Evolutionary conservation across 2,329 filamentous ascomycete species (phyloP).

Genomic region (Aspergillus versicolor): DNA sequence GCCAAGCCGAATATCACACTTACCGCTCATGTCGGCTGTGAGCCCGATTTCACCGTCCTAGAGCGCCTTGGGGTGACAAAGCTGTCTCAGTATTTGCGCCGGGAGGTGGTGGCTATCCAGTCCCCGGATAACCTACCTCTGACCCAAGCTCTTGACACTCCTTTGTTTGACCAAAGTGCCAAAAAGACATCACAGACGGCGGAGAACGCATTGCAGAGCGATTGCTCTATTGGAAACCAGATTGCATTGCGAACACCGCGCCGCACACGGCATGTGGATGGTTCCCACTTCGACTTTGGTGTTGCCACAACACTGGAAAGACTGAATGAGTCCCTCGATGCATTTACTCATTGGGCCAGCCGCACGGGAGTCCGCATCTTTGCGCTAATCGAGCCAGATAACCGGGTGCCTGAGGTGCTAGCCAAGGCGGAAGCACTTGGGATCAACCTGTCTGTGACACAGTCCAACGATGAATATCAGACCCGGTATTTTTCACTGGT

Average conservation of each 20-base stretch:
- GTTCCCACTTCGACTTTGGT: slow-evolving; percentile 56
- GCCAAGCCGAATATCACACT: slow-evolving; percentile 29
- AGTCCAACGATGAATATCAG: slow-evolving; percentile 38
- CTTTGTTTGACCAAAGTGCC: slow-evolving; percentile 22
- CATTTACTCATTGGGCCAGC: slow-evolving; percentile 58
- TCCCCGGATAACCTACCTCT: slow-evolving; percentile 26
- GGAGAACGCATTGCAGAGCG: slow-evolving; percentile 23
- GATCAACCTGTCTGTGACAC: slow-evolving; percentile 44
- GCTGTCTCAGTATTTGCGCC: slow-evolving; percentile 31
- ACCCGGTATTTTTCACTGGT: slow-evolving; percentile 60
- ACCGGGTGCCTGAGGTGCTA: slow-evolving; percentile 28
- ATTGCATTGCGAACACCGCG: slow-evolving; percentile 50
- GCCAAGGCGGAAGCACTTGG: slow-evolving; percentile 36
- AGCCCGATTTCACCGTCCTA: slow-evolving; percentile 27
- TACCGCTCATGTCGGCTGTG: slow-evolving; percentile 26
- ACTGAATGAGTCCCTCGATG: slow-evolving; percentile 50
- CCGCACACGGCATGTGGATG: slow-evolving; percentile 45
- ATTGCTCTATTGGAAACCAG: slow-evolving; percentile 45
- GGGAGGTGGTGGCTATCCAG: slow-evolving; percentile 28
- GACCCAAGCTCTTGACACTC: slow-evolving; percentile 26
- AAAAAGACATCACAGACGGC: background rate
- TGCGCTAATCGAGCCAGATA: slow-evolving; percentile 50
- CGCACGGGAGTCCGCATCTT: slow-evolving; percentile 54
- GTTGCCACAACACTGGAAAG: slow-evolving; percentile 56
- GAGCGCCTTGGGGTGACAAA: slow-evolving; percentile 25